Percentiles rank a stretch among this genome's conserved stretches.
Conservation (phyloP, 768 basidiomycete species). For the Boletus vermiculosoides region DNA sequence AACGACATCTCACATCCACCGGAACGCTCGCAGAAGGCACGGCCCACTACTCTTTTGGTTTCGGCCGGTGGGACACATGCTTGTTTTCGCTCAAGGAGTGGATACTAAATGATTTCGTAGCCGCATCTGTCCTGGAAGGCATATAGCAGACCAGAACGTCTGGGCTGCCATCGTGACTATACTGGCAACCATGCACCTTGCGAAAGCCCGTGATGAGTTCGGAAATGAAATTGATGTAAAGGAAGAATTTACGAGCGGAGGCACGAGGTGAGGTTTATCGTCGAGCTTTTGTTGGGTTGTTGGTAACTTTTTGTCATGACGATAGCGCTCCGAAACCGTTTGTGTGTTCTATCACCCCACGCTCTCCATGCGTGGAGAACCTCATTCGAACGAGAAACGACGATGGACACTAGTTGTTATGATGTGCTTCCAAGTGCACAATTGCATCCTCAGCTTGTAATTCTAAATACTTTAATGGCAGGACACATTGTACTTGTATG, state of each 20-base stretch:
- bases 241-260: conserved; percentile 24
- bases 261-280: conserved; percentile 14
- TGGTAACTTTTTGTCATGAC: not conserved
- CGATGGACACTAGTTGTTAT: not conserved
- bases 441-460: not conserved
- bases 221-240: conserved; percentile 33
- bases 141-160: conserved; percentile 33
- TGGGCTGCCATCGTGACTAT: conserved; percentile 35
- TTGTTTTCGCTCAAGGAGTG: not conserved
- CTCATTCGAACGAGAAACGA: conserved; percentile 17
- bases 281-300: not conserved
- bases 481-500: not conserved
- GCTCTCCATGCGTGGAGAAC: conserved; percentile 12
- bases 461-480: not conserved
- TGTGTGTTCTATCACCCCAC: conserved; percentile 18
- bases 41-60: conserved; percentile 15
- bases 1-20: conserved; percentile 43
- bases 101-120: conserved; percentile 10
- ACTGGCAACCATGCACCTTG: conserved; percentile 29
- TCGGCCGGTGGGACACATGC: conserved; percentile 25
- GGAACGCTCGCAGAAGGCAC: conserved; percentile 16
- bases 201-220: conserved; percentile 24
- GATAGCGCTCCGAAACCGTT: conserved; percentile 27
- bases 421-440: not conserved
- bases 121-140: conserved; percentile 34